Evolutionary conservation across 2,329 filamentous ascomycete genomes (phyloP), one percentile per base, ranked within the genome.

Genomic region (Aspergillus ibericus): DNA sequence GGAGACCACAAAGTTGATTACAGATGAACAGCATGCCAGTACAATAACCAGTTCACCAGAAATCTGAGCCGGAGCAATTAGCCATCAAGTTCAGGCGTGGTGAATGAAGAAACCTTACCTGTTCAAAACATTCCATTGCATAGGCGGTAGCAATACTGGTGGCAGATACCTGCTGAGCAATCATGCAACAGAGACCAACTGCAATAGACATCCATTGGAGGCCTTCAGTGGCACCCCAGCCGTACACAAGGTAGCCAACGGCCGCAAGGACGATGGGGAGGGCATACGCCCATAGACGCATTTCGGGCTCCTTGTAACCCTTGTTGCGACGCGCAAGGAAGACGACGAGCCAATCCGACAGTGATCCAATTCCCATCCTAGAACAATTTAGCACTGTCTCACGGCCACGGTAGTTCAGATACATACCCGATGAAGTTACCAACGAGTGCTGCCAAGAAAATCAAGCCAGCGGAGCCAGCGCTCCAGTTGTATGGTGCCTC

Each of bases 291-390:
- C 72, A 78, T 5, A 78, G 66, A 29, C 72, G 68, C 73, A 75
- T 75, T 47, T 76, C 74, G 12, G 73, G 74, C 29, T 75, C 73
- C 59, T 75, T 73, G 42, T 73, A 68, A 5, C 71, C 72, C 20
- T 66, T 68, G 54, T 75, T 76, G 12, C 69, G 68, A 10, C 71
- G 68, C 8, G 73, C 68, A 12, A 76, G 67, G n/a, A 61, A 54
- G 13, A 75, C 65, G 3, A 75, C 68, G 10, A 75, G 54, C 59
- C 65, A 63, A 55, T 76, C 72, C 1, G 68, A 71, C 10, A 73
- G 58, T 13, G 68, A 67, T 13, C 72, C 73, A 40, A 68, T 62
- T 0, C 61, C 81, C 81, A 65, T 83, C 79, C 78, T 82, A 47
- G 13, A 6, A 40, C 10, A 6, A 7, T 20, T 55, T 12, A 55